Evolutionary conservation across 352 stramenopile species (phyloP).

Genomic region (Globisporangium lucens): DNA sequence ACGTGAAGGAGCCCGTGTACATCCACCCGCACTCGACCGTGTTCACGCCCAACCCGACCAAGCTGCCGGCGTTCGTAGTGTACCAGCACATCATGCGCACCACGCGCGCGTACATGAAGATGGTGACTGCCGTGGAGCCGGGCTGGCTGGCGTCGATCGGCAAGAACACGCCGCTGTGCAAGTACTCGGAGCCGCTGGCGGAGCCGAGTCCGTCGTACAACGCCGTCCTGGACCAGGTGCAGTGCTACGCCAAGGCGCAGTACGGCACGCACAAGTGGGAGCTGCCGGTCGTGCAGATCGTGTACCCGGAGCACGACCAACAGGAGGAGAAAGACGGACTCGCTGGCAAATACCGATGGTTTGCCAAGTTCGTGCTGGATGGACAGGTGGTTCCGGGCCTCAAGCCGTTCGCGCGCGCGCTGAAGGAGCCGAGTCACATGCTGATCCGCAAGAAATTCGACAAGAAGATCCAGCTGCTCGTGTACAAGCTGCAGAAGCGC

Average conservation of each 20-base stretch:
- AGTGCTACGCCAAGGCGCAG: constrained; percentile 76
- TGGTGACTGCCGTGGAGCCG: constrained; percentile 96
- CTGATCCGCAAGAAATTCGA: constrained; percentile 85
- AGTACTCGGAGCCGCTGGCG: constrained; percentile 51
- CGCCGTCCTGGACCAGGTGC: constrained; percentile 49
- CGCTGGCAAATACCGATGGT: constrained; percentile 67
- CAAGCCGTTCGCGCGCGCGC: constrained; percentile 82
- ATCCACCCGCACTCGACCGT: constrained; percentile 84
- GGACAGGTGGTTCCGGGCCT: constrained; percentile 56
- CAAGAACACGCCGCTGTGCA: constrained; percentile 69
- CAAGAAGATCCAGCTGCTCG: constrained; percentile 82
- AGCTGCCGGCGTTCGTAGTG: constrained; percentile 69
- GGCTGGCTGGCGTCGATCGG: constrained; percentile 93
- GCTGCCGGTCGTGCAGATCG: constrained; percentile 54
- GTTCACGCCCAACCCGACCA: constrained; percentile 65
- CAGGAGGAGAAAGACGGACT: constrained; percentile 35
- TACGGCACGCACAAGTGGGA: constrained; percentile 72
- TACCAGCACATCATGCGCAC: constrained; percentile 80
- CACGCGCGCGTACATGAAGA: constrained; percentile 93
- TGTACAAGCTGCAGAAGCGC: constrained; percentile 52
- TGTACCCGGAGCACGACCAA: constrained; percentile 40
- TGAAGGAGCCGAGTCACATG: constrained; percentile 93
- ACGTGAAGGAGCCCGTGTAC: constrained; percentile 72
- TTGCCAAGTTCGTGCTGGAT: constrained; percentile 82
- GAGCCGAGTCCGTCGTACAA: constrained; percentile 71